Percentiles rank a stretch among this genome's conserved stretches.
phyloP scores from a whole-genome alignment of 306 rosid genomes.

The Glycine latifolia region DNA sequence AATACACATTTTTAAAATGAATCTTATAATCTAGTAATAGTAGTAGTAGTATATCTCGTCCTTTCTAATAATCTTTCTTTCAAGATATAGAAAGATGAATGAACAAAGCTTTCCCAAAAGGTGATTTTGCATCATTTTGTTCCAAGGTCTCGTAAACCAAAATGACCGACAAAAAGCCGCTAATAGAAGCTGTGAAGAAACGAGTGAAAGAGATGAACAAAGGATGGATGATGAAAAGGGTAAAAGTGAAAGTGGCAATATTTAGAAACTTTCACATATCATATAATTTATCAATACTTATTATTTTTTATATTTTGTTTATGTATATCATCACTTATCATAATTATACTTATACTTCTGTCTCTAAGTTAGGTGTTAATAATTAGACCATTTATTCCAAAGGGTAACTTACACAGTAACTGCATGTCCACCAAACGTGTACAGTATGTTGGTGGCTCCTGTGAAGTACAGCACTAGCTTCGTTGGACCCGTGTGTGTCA shows the following conservation, averaged over 20 bases:
- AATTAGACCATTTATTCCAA: neutral
- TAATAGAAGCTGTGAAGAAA: constrained; percentile 57
- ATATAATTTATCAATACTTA: neutral
- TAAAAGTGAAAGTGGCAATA: neutral
- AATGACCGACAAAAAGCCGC: constrained; percentile 62
- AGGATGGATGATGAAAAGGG: too few relatives aligned
- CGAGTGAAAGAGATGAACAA: neutral
- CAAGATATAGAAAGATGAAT: constrained; percentile 4
- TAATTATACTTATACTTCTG: too few relatives aligned
- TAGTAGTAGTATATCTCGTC: neutral
- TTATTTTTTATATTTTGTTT: neutral
- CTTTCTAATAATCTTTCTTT: neutral
- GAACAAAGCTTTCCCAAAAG: constrained; percentile 47
- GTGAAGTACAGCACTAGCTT: constrained; percentile 93
- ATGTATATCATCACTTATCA: too few relatives aligned
- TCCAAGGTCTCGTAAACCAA: constrained; percentile 49
- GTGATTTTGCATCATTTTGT: constrained; percentile 54
- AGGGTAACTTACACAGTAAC: constrained; percentile 78
- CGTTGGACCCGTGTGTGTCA: constrained; percentile 73
- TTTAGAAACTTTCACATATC: neutral
- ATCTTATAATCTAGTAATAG: constrained; percentile 32
- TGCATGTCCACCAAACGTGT: constrained; percentile 99
- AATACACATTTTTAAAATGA: constrained; percentile 5
- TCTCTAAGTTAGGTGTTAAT: too few relatives aligned
- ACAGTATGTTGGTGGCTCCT: constrained; percentile 95